Evolutionary conservation across 2,329 filamentous ascomycete species (phyloP).

Genomic region (Didymella segeticola): DNA sequence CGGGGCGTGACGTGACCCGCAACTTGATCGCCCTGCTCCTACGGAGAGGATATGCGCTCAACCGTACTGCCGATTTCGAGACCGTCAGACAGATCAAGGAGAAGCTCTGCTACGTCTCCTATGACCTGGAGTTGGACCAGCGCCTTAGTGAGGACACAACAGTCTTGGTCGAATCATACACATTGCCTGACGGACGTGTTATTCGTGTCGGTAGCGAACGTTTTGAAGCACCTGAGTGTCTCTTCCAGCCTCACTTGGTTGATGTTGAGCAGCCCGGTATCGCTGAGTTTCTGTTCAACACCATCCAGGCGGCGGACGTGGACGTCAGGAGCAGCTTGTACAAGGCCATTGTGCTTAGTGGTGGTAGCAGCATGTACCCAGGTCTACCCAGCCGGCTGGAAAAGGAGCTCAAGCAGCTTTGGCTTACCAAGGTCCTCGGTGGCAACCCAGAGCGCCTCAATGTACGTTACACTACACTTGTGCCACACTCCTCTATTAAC

Average conservation of each 20-base stretch:
- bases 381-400: conserved; percentile 92
- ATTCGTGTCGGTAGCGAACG: conserved; percentile 96
- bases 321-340: conserved; percentile 93
- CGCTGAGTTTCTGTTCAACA: conserved; percentile 98
- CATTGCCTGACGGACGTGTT: conserved; percentile 91
- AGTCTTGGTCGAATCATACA: conserved; percentile 96
- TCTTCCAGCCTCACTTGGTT: conserved; percentile 97
- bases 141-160: conserved; percentile 96
- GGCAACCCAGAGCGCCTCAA: conserved; percentile 91
- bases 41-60: conserved; percentile 92
- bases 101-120: conserved; percentile 99
- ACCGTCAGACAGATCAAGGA: conserved; percentile 99
- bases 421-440: conserved; percentile 88
- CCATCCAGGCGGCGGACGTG: conserved; percentile 93
- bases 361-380: conserved; percentile 98
- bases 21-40: conserved; percentile 95
- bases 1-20: conserved; percentile 95
- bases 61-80: conserved; percentile 98
- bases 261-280: conserved; percentile 98
- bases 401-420: conserved; percentile 98
- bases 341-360: conserved; percentile 96
- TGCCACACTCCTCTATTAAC: conserved; percentile 26
- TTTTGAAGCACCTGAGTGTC: conserved; percentile 96
- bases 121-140: conserved; percentile 96
- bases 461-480: conserved; percentile 51